Evolutionary conservation across 495 filamentous ascomycete species (phyloP).

Genomic region (Beverwykella pulmonaria): DNA sequence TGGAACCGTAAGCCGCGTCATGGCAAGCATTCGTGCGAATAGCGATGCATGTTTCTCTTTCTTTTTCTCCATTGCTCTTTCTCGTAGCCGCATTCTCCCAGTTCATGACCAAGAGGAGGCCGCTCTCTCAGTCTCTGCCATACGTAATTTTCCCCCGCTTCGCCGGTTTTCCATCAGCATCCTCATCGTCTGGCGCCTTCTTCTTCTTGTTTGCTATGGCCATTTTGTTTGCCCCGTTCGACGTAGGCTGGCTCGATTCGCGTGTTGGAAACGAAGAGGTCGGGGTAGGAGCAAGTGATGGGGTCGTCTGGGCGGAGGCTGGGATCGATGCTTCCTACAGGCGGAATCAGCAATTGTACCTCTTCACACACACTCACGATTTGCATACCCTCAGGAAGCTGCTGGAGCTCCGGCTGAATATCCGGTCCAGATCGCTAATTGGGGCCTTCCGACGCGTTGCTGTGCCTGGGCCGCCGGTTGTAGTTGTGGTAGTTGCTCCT

Average conservation of each 20-base stretch:
- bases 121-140: constrained; percentile 26
- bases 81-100: neutral
- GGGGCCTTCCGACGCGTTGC: constrained; percentile 41
- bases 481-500: constrained; percentile 54
- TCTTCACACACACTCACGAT: constrained; percentile 1
- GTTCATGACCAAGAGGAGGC: neutral
- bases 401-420: constrained; percentile 49
- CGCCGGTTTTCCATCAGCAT: constrained; percentile 43
- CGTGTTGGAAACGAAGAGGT: constrained; percentile 43
- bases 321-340: constrained; percentile 37
- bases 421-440: constrained; percentile 48
- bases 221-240: constrained; percentile 35
- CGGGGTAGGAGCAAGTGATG: constrained; percentile 47
- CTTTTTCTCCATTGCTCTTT: neutral
- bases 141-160: constrained; percentile 51
- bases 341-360: constrained; percentile 11
- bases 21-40: neutral
- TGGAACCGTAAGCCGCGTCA: neutral
- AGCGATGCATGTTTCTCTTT: neutral
- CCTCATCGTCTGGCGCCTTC: constrained; percentile 43
- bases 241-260: constrained; percentile 41
- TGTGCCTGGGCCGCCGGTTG: constrained; percentile 34
- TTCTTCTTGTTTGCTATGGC: constrained; percentile 43
- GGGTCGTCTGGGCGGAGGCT: constrained; percentile 35
- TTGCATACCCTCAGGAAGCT: constrained; percentile 43